Evolutionary conservation across 1,284 basidiomycete species (phyloP), one percentile per base, ranked within the genome.

Genomic region (Malassezia dermatis): DNA sequence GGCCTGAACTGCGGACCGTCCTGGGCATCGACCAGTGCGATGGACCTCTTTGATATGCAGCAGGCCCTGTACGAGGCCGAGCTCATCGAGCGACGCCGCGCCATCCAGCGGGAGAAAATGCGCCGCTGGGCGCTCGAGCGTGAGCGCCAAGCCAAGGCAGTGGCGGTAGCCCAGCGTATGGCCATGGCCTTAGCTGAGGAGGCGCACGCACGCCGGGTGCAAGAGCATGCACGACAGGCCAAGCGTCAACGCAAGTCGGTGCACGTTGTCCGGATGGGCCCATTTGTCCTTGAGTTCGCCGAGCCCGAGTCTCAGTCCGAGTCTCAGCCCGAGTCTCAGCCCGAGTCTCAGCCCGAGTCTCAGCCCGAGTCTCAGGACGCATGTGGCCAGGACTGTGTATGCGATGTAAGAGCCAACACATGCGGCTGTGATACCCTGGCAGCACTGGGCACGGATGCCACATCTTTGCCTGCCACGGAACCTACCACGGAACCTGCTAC

Each of bases 41-140:
- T 37, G 21, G 46, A 48, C 34, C 12, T 48, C 27, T 48, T 21
- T 39, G 46, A 48, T 37, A 13, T 48, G 32, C 32, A 39, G n/a
- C 32, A 41, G 12, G 48, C 48, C 15, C n/a, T 44, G 1, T 44
- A 44, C 8, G 42, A 23, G n/a, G 39, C 39, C 10, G 51, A 30
- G 10, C 19, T 41, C 21, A n/a, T 7, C 6, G 42, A 51, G 43
- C 48, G 39, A 17, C 37, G 8, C 1, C 53, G 48, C 19, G 28
- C 39, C 3, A 32, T 49, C 13, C 41, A 42, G 24, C 41, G 41
- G 13, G 41, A 42, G 10, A 10, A 27, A 7, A 21, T 39, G 37
- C 37, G 37, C 19, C 37, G 37, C 8, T 21, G 11, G n/a, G 37
- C 37, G 1, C 19, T 39, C 5, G 17, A 39, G 19, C 37, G 37